Percentiles rank a stretch among this genome's conserved stretches.
These are phyloP conservation scores for Bipolaris cookei DNA, from an alignment of 2,329 filamentous ascomycete genomes.

Conservation along the genomic window DNA sequence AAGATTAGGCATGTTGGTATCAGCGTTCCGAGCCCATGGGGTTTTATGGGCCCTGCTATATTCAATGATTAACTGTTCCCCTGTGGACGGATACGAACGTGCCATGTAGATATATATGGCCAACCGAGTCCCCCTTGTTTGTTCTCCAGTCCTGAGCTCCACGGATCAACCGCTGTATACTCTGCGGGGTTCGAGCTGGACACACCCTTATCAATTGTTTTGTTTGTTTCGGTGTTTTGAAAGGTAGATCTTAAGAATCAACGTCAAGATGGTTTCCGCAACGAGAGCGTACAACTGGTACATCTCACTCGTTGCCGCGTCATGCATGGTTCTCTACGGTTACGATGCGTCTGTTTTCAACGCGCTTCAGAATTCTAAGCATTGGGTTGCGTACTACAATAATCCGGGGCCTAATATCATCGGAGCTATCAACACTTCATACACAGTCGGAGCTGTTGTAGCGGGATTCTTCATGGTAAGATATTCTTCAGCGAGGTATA, in stretches of 20 bases:
- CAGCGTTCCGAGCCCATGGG: constrained; percentile 32
- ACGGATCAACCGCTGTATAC: constrained; percentile 26
- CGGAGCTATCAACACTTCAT: constrained; percentile 69
- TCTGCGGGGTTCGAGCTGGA: constrained; percentile 23
- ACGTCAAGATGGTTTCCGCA: constrained; percentile 41
- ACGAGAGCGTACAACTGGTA: constrained; percentile 62
- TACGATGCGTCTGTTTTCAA: constrained; percentile 79
- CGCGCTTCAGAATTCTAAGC: constrained; percentile 69
- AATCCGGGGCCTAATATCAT: constrained; percentile 55
- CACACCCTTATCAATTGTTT: constrained; percentile 3
- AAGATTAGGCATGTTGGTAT: constrained; percentile 24
- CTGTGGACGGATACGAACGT: constrained; percentile 23
- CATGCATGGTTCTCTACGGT: constrained; percentile 77
- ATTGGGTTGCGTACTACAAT: constrained; percentile 71
- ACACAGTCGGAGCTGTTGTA: constrained; percentile 73
- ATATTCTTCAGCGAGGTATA: background rate
- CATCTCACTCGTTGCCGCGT: constrained; percentile 71
- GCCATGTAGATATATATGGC: constrained; percentile 35
- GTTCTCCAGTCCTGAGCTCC: constrained; percentile 16
- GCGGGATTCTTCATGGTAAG: constrained; percentile 68
- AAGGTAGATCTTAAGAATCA: constrained; percentile 2
- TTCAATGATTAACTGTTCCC: constrained; percentile 14
- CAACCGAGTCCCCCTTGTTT: constrained; percentile 11
- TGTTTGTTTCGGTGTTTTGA: background rate
- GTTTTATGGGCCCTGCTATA: constrained; percentile 21